Base-by-base conservation (phyloP, 352 stramenopile genomes). In the Globisporangium orthogonon region DNA sequence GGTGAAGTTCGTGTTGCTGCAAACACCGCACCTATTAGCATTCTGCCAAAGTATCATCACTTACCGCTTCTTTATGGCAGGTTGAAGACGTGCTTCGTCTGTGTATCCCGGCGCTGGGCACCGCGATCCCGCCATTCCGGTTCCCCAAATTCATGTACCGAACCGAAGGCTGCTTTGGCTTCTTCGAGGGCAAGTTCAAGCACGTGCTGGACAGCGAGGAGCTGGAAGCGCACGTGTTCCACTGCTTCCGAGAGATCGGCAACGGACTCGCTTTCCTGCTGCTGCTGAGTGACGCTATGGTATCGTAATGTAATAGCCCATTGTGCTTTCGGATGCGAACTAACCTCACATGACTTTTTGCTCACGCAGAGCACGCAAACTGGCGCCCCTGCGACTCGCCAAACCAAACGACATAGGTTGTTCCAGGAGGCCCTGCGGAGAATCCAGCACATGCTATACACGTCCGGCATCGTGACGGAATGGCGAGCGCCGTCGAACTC, bases 101-200 rank as follows among this genome's bases (percentile, higher is more conserved):
- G 31, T 95, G 86, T 47, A 65, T 92, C 7, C 66, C 86, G 40
- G 85, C 87, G 7, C 61, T 96, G 5, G 83, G 70, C 0, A 70
- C 76, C 0, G 73, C 85, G 6, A 87, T 96, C 40, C 84, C 84
- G 9, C 80, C 83, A 2, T 90, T 85, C 65, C 79, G 78, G 18
- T 66, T 91, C 28, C 87, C 83, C 2, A 76, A 73, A 44, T 78
- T 87, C 52, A 74, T 90, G 62, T 69, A 50, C 37, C 23, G 58
- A 49, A 60, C 56, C 44, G 54, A 53, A 74, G 82, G 78, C 0
- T 89, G 76, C 41, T 93, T 76, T 43, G 83, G 82, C 6, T 92
- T 86, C 58, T 92, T 95, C 54, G 78, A 95, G 45, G 76, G 78
- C 48, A 89, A 93, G 31, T 89, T 91, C 52, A 81, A 88, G 46